Evolutionary conservation across 345 rosid species (phyloP).

Genomic region (Geranium brycei): DNA sequence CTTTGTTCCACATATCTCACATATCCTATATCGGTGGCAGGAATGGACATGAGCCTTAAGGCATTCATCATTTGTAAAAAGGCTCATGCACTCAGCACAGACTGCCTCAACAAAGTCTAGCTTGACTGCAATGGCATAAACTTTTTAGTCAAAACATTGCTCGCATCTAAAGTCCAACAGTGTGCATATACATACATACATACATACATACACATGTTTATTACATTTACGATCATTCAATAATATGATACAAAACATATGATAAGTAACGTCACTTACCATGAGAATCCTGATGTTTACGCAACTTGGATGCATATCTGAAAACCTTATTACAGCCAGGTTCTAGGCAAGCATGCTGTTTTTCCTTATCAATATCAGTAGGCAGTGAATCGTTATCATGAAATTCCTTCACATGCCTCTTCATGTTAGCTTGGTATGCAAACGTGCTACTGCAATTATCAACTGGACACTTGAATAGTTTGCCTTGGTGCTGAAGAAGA

Average conservation of each 20-base stretch:
- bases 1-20: slow-evolving; percentile 53
- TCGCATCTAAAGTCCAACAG: too few species aligned
- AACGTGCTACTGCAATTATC: slow-evolving; percentile 46
- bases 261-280: slow-evolving; percentile 25
- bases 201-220: too few species aligned
- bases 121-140: slow-evolving; percentile 38
- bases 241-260: too few species aligned
- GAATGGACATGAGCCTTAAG: slow-evolving; percentile 51
- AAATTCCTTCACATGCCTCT: slow-evolving; percentile 42
- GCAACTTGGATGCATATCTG: slow-evolving; percentile 42
- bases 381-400: slow-evolving; percentile 26
- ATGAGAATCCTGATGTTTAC: slow-evolving; percentile 67
- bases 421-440: slow-evolving; percentile 37
- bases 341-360: slow-evolving; percentile 48
- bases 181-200: too few species aligned
- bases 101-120: slow-evolving; percentile 57
- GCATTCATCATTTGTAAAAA: slow-evolving; percentile 55
- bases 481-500: slow-evolving; percentile 54
- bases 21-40: slow-evolving; percentile 45
- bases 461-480: slow-evolving; percentile 51
- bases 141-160: background rate
- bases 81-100: slow-evolving; percentile 75
- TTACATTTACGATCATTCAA: too few species aligned
- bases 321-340: slow-evolving; percentile 74
- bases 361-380: slow-evolving; percentile 8